These are phyloP conservation scores for Croton laevigatus DNA, from an alignment of 441 rosid genomes.

Conservation along the genomic window DNA sequence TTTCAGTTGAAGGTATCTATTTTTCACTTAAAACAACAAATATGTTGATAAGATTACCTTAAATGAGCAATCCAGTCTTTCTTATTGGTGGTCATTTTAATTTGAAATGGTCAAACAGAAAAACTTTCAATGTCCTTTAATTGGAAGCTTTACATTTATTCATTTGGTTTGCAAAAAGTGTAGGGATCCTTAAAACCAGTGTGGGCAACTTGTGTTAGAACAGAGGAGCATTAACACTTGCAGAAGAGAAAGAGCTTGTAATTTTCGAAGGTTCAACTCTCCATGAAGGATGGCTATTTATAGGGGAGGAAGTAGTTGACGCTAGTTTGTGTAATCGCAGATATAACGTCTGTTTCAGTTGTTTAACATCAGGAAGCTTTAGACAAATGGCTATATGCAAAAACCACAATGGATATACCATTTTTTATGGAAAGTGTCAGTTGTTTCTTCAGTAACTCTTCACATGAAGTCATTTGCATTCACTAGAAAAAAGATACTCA, in stretches of 20 bases:
- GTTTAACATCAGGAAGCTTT: background rate
- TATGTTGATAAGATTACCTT: background rate
- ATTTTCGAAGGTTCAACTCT: too few relatives aligned
- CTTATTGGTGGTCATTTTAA: background rate
- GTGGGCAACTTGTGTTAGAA: too few relatives aligned
- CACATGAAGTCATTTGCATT: too few relatives aligned
- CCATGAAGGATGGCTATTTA: too few relatives aligned
- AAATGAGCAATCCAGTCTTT: background rate
- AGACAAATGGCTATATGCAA: too few relatives aligned
- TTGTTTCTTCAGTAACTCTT: background rate
- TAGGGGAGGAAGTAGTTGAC: too few relatives aligned
- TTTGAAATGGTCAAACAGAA: background rate
- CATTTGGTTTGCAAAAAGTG: slow-evolving; percentile 1
- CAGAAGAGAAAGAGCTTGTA: too few relatives aligned
- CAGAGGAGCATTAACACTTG: too few relatives aligned
- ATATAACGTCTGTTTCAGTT: too few relatives aligned
- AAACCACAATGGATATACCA: background rate
- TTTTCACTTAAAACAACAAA: background rate
- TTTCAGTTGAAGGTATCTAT: slow-evolving; percentile 46
- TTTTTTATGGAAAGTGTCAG: too few relatives aligned
- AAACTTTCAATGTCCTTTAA: background rate
- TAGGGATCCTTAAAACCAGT: slow-evolving; percentile 19
- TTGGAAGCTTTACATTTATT: background rate
- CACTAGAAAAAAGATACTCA: background rate
- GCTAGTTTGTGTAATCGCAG: too few relatives aligned